Conservation (phyloP, 2,329 filamentous ascomycete genomes). For the Claviceps monticola region DNA sequence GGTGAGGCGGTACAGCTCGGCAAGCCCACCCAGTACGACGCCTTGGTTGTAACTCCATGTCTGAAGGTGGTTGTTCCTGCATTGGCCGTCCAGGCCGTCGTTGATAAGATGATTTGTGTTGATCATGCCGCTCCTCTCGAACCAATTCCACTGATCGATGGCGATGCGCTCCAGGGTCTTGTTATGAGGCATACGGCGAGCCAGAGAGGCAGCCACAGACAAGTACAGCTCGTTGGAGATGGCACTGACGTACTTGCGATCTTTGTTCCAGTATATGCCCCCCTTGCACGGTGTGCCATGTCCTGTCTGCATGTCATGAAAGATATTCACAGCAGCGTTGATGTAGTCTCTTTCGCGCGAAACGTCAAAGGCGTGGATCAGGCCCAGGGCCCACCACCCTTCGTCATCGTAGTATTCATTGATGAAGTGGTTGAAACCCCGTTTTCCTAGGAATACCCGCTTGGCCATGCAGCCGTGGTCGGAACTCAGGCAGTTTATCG, state of each 20-base stretch:
- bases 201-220: slow-evolving; percentile 36
- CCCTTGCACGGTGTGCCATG: slow-evolving; percentile 34
- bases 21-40: slow-evolving; percentile 39
- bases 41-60: slow-evolving; percentile 47
- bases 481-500: slow-evolving; percentile 22
- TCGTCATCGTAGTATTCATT: slow-evolving; percentile 46
- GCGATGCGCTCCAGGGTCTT: slow-evolving; percentile 34
- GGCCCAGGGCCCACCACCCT: slow-evolving; percentile 49
- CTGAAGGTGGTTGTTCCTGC: slow-evolving; percentile 36
- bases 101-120: slow-evolving; percentile 36
- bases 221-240: slow-evolving; percentile 46
- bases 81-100: slow-evolving; percentile 34
- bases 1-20: slow-evolving; percentile 35
- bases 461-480: slow-evolving; percentile 17
- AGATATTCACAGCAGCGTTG: slow-evolving; percentile 36
- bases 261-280: slow-evolving; percentile 44
- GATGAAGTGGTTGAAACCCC: slow-evolving; percentile 27
- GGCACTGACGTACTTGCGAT: slow-evolving; percentile 35
- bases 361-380: slow-evolving; percentile 42
- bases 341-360: slow-evolving; percentile 39
- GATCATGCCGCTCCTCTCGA: slow-evolving; percentile 36
- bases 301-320: slow-evolving; percentile 40
- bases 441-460: slow-evolving; percentile 19
- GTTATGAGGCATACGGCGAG: slow-evolving; percentile 30
- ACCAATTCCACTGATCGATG: slow-evolving; percentile 38